These are phyloP conservation scores for Fonsecaea pedrosoi DNA, from an alignment of 2,329 filamentous ascomycete genomes.

Conservation along the genomic window DNA sequence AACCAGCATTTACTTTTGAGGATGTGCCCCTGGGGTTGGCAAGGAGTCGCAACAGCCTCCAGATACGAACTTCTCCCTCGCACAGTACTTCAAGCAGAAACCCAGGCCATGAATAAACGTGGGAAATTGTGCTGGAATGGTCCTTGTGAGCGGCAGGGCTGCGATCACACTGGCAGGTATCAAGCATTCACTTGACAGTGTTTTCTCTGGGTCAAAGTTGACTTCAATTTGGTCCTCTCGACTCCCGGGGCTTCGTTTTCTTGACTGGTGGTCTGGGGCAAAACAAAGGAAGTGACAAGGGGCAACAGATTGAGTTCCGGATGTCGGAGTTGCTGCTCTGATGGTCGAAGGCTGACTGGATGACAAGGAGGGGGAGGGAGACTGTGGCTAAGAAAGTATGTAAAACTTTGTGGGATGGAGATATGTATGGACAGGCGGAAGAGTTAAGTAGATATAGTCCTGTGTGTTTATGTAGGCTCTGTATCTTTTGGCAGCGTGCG, in stretches of 20 bases:
- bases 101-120: too few relatives aligned
- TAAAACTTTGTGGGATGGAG: slow-evolving; percentile 21
- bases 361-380: neutral
- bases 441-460: slow-evolving; percentile 4
- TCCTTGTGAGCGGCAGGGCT: neutral
- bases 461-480: slow-evolving; percentile 10
- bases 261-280: neutral
- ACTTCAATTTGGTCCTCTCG: neutral
- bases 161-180: neutral
- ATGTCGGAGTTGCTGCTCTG: neutral
- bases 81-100: neutral
- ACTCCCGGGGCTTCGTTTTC: neutral
- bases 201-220: neutral
- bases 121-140: neutral
- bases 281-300: slow-evolving; percentile 6
- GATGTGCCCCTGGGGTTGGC: neutral
- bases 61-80: neutral
- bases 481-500: neutral
- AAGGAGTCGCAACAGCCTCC: neutral
- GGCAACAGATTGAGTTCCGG: slow-evolving; percentile 15
- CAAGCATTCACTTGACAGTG: neutral
- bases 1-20: slow-evolving; percentile 2
- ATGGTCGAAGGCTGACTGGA: slow-evolving; percentile 6
- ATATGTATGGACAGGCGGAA: slow-evolving; percentile 4
- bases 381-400: slow-evolving; percentile 10